A percentile compares a stretch with the other conserved stretches of the same genome.
These are phyloP conservation scores for Chaetomiaceae sp. DNA, from an alignment of 2,329 filamentous ascomycete species.

Conservation along the genomic window DNA sequence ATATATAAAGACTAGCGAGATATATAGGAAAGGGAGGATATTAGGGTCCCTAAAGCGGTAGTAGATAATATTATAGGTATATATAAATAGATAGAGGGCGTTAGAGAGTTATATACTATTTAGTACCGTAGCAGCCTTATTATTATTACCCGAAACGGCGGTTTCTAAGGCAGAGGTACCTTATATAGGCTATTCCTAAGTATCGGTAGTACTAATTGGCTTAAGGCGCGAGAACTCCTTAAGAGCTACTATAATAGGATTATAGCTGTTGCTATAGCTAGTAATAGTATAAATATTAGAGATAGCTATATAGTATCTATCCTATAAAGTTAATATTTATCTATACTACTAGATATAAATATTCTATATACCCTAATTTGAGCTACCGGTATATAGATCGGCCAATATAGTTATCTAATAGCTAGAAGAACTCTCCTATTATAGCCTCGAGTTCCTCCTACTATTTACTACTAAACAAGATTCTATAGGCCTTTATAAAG, in stretches of 20 bases:
- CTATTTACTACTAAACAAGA: constrained; percentile 54
- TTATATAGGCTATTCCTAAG: constrained; percentile 24
- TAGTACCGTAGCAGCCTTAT: constrained; percentile 11
- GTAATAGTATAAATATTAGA: constrained; percentile 50
- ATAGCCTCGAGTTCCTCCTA: constrained; percentile 44
- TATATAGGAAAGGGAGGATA: constrained; percentile 59
- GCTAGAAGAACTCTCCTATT: constrained; percentile 45
- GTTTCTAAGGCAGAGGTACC: not conserved
- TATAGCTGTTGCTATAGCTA: constrained; percentile 49
- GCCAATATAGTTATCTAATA: constrained; percentile 56
- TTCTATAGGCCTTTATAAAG: constrained; percentile 61
- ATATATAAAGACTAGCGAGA: constrained; percentile 55
- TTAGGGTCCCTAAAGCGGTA: constrained; percentile 53
- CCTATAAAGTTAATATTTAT: not conserved
- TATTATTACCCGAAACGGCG: not conserved
- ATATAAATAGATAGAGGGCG: constrained; percentile 36
- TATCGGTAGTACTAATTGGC: constrained; percentile 12
- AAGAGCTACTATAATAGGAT: constrained; percentile 43
- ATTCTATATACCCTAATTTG: constrained; percentile 37
- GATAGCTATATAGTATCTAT: constrained; percentile 53
- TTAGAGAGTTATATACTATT: constrained; percentile 27
- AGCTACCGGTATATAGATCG: constrained; percentile 49
- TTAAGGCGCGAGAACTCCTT: constrained; percentile 30
- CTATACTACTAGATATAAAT: not conserved
- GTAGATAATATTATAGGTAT: constrained; percentile 46